phyloP scores from a whole-genome alignment of 1,284 basidiomycete species.

The Taiwanofungus camphoratus region DNA sequence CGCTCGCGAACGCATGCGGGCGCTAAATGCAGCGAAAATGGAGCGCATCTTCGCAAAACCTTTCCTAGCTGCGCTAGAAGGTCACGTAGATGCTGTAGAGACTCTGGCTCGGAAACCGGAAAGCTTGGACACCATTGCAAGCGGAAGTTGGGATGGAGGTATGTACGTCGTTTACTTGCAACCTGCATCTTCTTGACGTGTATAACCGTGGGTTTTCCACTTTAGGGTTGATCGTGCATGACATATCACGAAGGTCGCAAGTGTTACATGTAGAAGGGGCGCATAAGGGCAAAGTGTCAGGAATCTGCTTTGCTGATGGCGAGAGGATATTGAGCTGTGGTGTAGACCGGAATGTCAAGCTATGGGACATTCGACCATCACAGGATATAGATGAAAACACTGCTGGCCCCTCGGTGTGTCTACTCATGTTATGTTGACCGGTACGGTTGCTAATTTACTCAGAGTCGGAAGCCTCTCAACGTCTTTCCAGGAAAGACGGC shows the following conservation, averaged over 20 bases:
- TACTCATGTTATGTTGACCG: background rate
- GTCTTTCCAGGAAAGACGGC: conserved; percentile 80
- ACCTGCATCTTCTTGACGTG: background rate
- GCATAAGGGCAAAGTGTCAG: conserved; percentile 91
- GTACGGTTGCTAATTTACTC: background rate
- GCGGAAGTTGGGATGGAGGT: conserved; percentile 95
- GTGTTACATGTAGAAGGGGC: conserved; percentile 72
- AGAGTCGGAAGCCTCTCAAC: conserved; percentile 56
- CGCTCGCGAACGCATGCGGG: conserved; percentile 90
- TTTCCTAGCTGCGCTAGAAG: conserved; percentile 87
- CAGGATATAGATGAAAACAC: conserved; percentile 25
- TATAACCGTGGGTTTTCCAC: background rate
- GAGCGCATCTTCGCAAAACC: conserved; percentile 97
- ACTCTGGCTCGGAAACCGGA: conserved; percentile 76
- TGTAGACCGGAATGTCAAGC: conserved; percentile 86
- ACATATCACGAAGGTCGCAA: conserved; percentile 68
- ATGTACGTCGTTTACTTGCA: conserved; percentile 27
- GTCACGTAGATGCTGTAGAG: conserved; percentile 96
- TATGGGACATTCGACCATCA: conserved; percentile 63
- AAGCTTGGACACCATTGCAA: conserved; percentile 79
- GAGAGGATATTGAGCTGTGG: conserved; percentile 85
- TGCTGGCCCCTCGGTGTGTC: conserved; percentile 26
- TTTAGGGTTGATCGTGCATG: conserved; percentile 83
- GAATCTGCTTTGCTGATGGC: conserved; percentile 67
- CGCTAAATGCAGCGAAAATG: conserved; percentile 94